Conservation (phyloP, 345 rosid genomes). For the Linum usitatissimum region DNA sequence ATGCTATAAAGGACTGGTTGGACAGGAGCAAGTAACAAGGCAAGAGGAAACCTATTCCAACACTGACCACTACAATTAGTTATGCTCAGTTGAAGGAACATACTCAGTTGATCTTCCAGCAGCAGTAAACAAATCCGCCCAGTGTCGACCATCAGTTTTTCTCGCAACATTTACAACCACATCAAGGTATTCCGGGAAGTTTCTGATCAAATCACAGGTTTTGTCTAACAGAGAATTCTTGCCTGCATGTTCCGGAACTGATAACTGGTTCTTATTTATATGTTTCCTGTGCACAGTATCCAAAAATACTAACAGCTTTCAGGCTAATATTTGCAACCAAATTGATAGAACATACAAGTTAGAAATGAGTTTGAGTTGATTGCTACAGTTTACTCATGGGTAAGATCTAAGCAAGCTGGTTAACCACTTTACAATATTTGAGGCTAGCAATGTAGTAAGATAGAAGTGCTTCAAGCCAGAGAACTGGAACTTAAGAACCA, state of each 20-base stretch:
- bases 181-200: constrained; percentile 79
- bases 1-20: background rate
- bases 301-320: background rate
- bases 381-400: background rate
- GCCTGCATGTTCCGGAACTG: constrained; percentile 29
- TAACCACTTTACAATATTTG: background rate
- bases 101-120: constrained; percentile 99
- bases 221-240: constrained; percentile 64
- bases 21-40: background rate
- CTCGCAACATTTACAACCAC: constrained; percentile 99
- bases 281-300: constrained; percentile 40
- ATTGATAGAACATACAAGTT: background rate
- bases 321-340: background rate
- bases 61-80: background rate
- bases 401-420: background rate
- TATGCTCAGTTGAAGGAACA: constrained; percentile 11
- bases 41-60: background rate
- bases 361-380: background rate
- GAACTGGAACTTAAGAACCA: background rate
- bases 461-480: background rate
- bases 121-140: constrained; percentile 91
- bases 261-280: constrained; percentile 48
- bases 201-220: constrained; percentile 79
- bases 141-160: constrained; percentile 94
- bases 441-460: background rate